Evolutionary conservation across 306 rosid species (phyloP).

Genomic region (Dryas alaskensis): DNA sequence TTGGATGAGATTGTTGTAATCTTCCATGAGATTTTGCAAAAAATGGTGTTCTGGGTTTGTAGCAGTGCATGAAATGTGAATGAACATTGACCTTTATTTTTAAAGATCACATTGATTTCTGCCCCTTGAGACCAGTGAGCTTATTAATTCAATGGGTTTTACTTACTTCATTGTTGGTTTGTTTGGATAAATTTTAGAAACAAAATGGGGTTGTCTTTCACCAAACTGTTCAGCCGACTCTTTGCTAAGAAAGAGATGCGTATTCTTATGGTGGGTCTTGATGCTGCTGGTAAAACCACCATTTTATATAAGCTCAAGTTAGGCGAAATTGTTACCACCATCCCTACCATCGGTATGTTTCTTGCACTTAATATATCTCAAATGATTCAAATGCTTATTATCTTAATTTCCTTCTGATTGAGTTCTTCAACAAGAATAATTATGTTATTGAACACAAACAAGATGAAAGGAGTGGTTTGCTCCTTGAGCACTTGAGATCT

Average conservation of each 20-base stretch:
- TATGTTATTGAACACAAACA: too few relatives aligned
- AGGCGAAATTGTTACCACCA: slow-evolving; percentile 56
- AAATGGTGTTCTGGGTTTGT: too few relatives aligned
- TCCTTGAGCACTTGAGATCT: too few relatives aligned
- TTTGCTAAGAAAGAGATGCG: slow-evolving; percentile 55
- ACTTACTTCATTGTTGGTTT: background rate
- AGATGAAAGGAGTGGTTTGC: background rate
- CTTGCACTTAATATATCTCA: background rate
- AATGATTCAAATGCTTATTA: background rate
- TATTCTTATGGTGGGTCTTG: slow-evolving; percentile 59
- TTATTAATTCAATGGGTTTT: slow-evolving; percentile 2
- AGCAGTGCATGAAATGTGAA: background rate
- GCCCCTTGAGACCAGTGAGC: too few relatives aligned
- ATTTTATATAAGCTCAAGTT: slow-evolving; percentile 54
- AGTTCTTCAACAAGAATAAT: background rate
- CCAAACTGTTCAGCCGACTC: slow-evolving; percentile 43
- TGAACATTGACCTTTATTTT: background rate
- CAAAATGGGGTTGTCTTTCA: slow-evolving; percentile 44
- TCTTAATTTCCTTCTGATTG: background rate
- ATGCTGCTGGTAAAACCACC: slow-evolving; percentile 54
- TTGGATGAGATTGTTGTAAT: too few relatives aligned
- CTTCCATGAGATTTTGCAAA: too few relatives aligned
- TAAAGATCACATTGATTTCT: too few relatives aligned
- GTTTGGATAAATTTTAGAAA: slow-evolving; percentile 21
- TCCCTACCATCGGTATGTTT: slow-evolving; percentile 47